These are phyloP conservation scores for Ilex asprella DNA, from an alignment of 257 asterid genomes.

Conservation along the genomic window DNA sequence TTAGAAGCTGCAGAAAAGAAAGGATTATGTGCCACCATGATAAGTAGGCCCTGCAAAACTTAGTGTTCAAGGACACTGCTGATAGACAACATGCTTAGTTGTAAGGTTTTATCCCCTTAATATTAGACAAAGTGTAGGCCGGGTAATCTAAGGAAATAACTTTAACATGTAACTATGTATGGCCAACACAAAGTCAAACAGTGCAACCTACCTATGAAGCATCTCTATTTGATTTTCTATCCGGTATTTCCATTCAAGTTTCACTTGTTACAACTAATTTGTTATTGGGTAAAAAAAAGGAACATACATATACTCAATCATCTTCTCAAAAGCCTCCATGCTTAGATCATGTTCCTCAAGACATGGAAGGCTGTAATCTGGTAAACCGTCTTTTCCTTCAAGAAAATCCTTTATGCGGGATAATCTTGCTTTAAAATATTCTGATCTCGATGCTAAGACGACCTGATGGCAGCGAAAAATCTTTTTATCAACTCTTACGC, in stretches of 20 bases:
- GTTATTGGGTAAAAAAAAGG: not conserved
- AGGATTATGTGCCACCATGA: not conserved
- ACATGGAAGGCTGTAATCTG: slow-evolving; percentile 51
- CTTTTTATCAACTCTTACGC: slow-evolving; percentile 62
- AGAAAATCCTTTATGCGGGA: slow-evolving; percentile 67
- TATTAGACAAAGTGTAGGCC: too few relatives aligned
- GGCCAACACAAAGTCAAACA: too few relatives aligned
- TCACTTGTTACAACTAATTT: too few relatives aligned
- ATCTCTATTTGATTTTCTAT: too few relatives aligned
- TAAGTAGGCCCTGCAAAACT: too few relatives aligned
- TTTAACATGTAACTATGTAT: too few relatives aligned
- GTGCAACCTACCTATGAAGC: too few relatives aligned
- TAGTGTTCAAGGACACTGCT: too few relatives aligned
- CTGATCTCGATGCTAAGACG: slow-evolving; percentile 84
- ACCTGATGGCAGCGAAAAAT: slow-evolving; percentile 83
- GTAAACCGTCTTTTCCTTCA: slow-evolving; percentile 41
- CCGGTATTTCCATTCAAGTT: too few relatives aligned
- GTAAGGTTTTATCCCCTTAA: too few relatives aligned
- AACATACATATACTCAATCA: slow-evolving; percentile 87
- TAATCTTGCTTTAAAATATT: slow-evolving; percentile 84
- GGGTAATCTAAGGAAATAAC: too few relatives aligned
- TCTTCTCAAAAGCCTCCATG: slow-evolving; percentile 66
- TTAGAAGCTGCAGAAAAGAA: slow-evolving; percentile 6
- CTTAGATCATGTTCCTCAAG: slow-evolving; percentile 86
- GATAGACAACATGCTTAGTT: too few relatives aligned